These are phyloP conservation scores for Paraphaeosphaeria minitans DNA, from an alignment of 2,329 filamentous ascomycete species.

Conservation along the genomic window DNA sequence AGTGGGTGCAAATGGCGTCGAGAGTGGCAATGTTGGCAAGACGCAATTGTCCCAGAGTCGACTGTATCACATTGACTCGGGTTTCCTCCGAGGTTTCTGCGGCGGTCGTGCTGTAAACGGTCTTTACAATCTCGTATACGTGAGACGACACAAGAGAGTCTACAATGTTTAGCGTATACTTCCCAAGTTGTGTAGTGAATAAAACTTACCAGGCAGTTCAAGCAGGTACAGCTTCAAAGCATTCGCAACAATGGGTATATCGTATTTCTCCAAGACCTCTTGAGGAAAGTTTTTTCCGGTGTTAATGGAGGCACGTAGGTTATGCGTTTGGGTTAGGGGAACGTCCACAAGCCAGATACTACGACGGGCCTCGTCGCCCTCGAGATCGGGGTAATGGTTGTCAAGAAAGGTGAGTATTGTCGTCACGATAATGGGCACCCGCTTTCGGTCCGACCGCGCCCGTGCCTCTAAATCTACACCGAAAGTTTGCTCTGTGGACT, in stretches of 20 bases:
- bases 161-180: conserved; percentile 46
- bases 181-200: conserved; percentile 4
- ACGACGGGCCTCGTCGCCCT: conserved; percentile 90
- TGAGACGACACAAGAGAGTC: conserved; percentile 98
- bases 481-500: conserved; percentile 79
- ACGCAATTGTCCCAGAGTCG: conserved; percentile 90
- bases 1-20: conserved; percentile 97
- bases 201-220: conserved; percentile 80
- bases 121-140: conserved; percentile 98
- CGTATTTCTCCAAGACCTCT: conserved; percentile 82
- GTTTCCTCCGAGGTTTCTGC: conserved; percentile 69
- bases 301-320: conserved; percentile 81
- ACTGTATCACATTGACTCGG: conserved; percentile 89
- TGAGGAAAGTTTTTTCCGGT: conserved; percentile 79
- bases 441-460: conserved; percentile 91
- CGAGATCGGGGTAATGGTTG: conserved; percentile 94
- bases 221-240: conserved; percentile 92
- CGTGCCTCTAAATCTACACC: conserved; percentile 97
- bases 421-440: conserved; percentile 89
- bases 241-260: conserved; percentile 91
- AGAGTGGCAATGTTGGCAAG: conserved; percentile 98
- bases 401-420: conserved; percentile 94
- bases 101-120: conserved; percentile 88
- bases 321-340: conserved; percentile 81
- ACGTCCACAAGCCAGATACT: conserved; percentile 96